phyloP scores from a whole-genome alignment of 2,329 filamentous ascomycete species.

The Sporothrix curviconia region DNA sequence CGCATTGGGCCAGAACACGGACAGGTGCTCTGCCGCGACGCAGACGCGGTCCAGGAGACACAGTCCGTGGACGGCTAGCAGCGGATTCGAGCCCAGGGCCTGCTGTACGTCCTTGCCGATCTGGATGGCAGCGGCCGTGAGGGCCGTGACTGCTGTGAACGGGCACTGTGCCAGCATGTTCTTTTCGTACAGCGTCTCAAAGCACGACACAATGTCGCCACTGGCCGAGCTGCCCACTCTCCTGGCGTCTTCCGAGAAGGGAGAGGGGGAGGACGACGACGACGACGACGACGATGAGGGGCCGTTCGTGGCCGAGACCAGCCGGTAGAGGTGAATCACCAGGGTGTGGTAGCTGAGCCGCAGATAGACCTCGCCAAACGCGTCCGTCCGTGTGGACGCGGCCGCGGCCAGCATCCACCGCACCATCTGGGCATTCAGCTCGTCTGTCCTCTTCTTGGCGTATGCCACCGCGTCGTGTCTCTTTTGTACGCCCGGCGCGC shows the following conservation, averaged over 20 bases:
- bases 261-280: neutral
- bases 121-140: constrained; percentile 13
- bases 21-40: constrained; percentile 3
- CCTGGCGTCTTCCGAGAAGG: too few relatives aligned
- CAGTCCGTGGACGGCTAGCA: constrained; percentile 12
- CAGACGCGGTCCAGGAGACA: constrained; percentile 12
- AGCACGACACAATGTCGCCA: constrained; percentile 7
- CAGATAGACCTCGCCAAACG: constrained; percentile 8
- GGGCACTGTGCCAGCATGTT: constrained; percentile 9
- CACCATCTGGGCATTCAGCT: constrained; percentile 8
- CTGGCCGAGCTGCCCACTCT: constrained; percentile 1
- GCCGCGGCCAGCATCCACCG: constrained; percentile 9
- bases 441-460: neutral
- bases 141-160: constrained; percentile 6
- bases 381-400: neutral
- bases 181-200: constrained; percentile 6
- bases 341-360: constrained; percentile 13
- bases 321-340: constrained; percentile 13
- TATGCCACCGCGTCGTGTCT: neutral
- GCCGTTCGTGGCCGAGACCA: neutral
- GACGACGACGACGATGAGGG: neutral
- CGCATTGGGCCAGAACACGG: constrained; percentile 13
- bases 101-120: constrained; percentile 12
- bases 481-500: constrained; percentile 5
- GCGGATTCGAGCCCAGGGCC: neutral